A percentile compares a stretch with the other conserved stretches of the same genome.
Conservation (phyloP, 2,329 filamentous ascomycete genomes). For the Arthroderma sp. region DNA sequence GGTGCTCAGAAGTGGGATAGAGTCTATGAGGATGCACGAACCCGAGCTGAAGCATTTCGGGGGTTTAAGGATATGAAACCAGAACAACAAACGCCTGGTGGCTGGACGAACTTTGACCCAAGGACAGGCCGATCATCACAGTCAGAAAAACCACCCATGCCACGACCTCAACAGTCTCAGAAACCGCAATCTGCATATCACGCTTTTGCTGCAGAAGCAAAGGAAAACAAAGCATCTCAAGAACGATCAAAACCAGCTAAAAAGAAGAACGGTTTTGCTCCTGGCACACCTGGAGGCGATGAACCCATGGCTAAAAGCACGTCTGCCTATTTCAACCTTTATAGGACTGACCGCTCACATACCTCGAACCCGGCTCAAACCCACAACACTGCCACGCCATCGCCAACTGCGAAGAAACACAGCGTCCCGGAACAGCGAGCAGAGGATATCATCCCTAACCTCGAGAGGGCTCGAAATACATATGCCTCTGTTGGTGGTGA, state of each 20-base stretch:
- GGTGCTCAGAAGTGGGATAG: conserved; percentile 28
- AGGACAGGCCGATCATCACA: conserved; percentile 18
- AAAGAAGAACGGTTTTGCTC: conserved; percentile 45
- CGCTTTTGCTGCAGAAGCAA: conserved; percentile 21
- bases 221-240: conserved; percentile 21
- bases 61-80: conserved; percentile 34
- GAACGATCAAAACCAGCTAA: conserved; percentile 32
- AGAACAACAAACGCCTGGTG: conserved; percentile 9
- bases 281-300: conserved; percentile 45
- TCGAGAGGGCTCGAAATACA: conserved; percentile 40
- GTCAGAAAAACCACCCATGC: conserved; percentile 7
- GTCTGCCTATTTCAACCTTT: conserved; percentile 34
- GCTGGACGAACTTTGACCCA: conserved; percentile 31
- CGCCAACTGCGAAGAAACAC: conserved; percentile 27
- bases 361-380: conserved; percentile 21
- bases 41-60: conserved; percentile 31
- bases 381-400: conserved; percentile 25
- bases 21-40: conserved; percentile 26
- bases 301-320: conserved; percentile 43
- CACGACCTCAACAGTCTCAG: conserved; percentile 10
- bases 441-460: conserved; percentile 16
- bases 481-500: conserved; percentile 45
- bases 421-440: conserved; percentile 18
- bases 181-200: conserved; percentile 30
- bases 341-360: conserved; percentile 21